Conservation (phyloP, 106 monocot species). For the Dioscorea zingiberensis region DNA sequence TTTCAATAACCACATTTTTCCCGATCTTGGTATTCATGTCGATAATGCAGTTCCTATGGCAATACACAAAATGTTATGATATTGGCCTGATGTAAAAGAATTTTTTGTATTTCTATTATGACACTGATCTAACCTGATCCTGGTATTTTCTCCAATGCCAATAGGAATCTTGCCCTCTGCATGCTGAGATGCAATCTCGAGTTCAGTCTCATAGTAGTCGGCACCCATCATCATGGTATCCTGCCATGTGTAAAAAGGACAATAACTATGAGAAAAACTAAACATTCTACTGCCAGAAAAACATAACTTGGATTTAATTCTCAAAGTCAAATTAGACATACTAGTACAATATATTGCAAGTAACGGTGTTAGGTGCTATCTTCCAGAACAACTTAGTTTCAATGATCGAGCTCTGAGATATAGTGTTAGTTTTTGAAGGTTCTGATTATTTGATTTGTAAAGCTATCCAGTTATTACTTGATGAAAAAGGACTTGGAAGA, state of each 20-base stretch:
- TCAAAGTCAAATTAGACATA: too few species aligned
- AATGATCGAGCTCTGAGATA: too few species aligned
- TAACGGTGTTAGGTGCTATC: too few species aligned
- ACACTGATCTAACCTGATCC: constrained; percentile 52
- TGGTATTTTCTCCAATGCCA: constrained; percentile 74
- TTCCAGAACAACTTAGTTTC: too few species aligned
- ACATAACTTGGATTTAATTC: too few species aligned
- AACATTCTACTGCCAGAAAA: too few species aligned
- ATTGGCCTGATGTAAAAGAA: too few species aligned
- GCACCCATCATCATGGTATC: constrained; percentile 96
- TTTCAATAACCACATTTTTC: constrained; percentile 66
- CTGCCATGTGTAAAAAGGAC: constrained; percentile 35
- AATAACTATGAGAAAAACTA: too few species aligned
- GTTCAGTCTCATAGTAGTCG: constrained; percentile 85
- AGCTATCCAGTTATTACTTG: too few species aligned
- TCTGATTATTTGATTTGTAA: too few species aligned
- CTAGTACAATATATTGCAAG: too few species aligned
- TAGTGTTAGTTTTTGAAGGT: too few species aligned
- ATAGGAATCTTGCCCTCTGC: constrained; percentile 82
- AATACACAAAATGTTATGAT: background rate
- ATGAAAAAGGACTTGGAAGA: background rate
- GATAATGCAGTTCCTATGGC: constrained; percentile 76
- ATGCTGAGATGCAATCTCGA: constrained; percentile 67
- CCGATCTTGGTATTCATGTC: constrained; percentile 90
- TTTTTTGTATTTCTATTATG: background rate